These are phyloP conservation scores for Hypoxylon sp. DNA, from an alignment of 2,329 filamentous ascomycete genomes.

Conservation along the genomic window DNA sequence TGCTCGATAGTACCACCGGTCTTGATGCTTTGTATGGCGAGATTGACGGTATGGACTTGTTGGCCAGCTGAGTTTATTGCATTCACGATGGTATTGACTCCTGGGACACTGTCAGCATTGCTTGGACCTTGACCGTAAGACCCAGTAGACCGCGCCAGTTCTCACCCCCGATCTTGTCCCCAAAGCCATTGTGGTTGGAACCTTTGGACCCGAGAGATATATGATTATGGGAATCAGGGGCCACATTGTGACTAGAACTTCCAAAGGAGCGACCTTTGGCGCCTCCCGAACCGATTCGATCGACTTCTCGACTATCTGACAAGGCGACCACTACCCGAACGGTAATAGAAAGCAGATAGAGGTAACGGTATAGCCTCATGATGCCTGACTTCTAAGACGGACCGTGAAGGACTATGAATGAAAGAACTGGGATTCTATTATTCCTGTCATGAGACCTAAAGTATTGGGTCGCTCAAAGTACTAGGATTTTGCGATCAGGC, in stretches of 20 bases:
- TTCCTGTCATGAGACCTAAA: slow-evolving; percentile 28
- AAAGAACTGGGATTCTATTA: slow-evolving; percentile 16
- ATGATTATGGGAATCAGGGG: background rate
- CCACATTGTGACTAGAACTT: slow-evolving; percentile 17
- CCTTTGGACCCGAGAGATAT: background rate
- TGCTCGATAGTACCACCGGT: slow-evolving; percentile 30
- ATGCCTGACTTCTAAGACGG: slow-evolving; percentile 19
- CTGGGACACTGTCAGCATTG: slow-evolving; percentile 15
- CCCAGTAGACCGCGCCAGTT: background rate
- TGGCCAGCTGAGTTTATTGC: slow-evolving; percentile 32
- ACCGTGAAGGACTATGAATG: slow-evolving; percentile 21
- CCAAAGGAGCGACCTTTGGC: slow-evolving; percentile 7
- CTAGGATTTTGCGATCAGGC: slow-evolving; percentile 3
- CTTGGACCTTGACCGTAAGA: slow-evolving; percentile 21
- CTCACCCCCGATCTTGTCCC: background rate
- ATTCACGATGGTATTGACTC: slow-evolving; percentile 28
- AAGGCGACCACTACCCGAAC: slow-evolving; percentile 13
- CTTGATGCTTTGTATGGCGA: slow-evolving; percentile 26
- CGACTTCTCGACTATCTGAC: slow-evolving; percentile 13
- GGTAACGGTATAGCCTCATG: slow-evolving; percentile 29
- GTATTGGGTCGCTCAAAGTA: slow-evolving; percentile 15
- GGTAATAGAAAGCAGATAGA: slow-evolving; percentile 23
- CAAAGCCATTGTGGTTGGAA: slow-evolving; percentile 4
- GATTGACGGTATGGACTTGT: slow-evolving; percentile 26
- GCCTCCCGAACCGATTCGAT: slow-evolving; percentile 11